Evolutionary conservation across 2,329 filamentous ascomycete species (phyloP).

Genomic region (Ophiocordyceps camponoti-rufipedis): DNA sequence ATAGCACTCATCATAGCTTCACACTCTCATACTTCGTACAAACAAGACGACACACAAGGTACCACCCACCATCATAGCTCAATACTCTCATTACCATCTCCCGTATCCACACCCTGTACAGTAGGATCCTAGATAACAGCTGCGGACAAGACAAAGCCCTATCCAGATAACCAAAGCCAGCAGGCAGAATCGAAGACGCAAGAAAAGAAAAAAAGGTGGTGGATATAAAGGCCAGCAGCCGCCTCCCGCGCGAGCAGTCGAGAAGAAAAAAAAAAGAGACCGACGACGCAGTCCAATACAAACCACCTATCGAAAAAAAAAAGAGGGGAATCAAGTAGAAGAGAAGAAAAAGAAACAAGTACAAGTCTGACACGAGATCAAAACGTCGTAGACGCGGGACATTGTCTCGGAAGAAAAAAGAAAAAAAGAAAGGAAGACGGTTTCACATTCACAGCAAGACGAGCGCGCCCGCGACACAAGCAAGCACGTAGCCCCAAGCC

Average conservation of each 20-base stretch:
- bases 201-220: background rate
- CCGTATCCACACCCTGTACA: background rate
- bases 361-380: background rate
- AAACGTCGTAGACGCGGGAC: background rate
- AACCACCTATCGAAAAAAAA: background rate
- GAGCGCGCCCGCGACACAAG: background rate
- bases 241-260: background rate
- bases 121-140: background rate
- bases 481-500: background rate
- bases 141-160: background rate
- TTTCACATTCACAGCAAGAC: background rate
- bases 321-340: background rate
- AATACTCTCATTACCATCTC: slow-evolving; percentile 1
- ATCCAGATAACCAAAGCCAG: background rate
- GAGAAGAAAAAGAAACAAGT: background rate
- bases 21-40: too few relatives aligned
- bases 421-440: background rate
- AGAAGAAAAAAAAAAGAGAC: background rate
- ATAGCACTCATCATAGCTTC: too few relatives aligned
- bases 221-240: background rate
- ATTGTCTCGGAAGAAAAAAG: background rate
- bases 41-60: too few relatives aligned
- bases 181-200: background rate
- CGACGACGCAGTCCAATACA: too few relatives aligned
- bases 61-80: too few relatives aligned